Conservation (phyloP, 176 grass and related monocot species). For the Zoysia pacifica region DNA sequence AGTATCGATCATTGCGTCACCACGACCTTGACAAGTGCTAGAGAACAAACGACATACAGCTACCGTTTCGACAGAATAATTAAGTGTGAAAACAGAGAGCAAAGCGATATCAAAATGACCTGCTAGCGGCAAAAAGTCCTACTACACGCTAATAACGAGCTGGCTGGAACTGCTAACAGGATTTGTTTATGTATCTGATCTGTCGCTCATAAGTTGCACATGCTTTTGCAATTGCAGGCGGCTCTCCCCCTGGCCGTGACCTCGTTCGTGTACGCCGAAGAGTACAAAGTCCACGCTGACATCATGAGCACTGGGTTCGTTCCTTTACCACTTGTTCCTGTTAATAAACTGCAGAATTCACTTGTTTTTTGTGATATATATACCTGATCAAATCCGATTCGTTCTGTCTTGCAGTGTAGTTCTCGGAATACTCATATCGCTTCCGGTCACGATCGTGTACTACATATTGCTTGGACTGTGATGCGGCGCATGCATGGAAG, state of each 20-base stretch:
- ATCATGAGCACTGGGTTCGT: constrained; percentile 93
- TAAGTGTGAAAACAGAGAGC: too few relatives aligned
- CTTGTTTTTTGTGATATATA: neutral
- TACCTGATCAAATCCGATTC: neutral
- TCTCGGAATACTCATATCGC: constrained; percentile 71
- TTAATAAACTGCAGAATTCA: neutral
- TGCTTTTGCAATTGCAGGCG: constrained; percentile 45
- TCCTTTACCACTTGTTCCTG: neutral
- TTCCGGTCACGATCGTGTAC: constrained; percentile 80
- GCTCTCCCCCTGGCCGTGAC: constrained; percentile 78
- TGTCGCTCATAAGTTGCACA: neutral
- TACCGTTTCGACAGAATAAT: too few relatives aligned
- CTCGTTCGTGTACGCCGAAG: constrained; percentile 91
- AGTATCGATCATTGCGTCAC: neutral
- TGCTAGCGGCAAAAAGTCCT: too few relatives aligned
- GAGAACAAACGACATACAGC: too few relatives aligned
- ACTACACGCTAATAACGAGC: too few relatives aligned
- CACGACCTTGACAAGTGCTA: too few relatives aligned
- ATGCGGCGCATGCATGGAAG: neutral
- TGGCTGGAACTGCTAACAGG: too few relatives aligned
- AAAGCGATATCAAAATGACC: too few relatives aligned
- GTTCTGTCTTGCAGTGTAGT: constrained; percentile 57
- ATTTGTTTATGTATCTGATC: too few relatives aligned
- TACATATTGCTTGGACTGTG: constrained; percentile 59
- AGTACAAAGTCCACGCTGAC: constrained; percentile 83